A percentile compares a stretch with the other conserved stretches of the same genome.
These are phyloP conservation scores for Trichosanthes cucumerina DNA, from an alignment of 306 rosid genomes.

Conservation along the genomic window DNA sequence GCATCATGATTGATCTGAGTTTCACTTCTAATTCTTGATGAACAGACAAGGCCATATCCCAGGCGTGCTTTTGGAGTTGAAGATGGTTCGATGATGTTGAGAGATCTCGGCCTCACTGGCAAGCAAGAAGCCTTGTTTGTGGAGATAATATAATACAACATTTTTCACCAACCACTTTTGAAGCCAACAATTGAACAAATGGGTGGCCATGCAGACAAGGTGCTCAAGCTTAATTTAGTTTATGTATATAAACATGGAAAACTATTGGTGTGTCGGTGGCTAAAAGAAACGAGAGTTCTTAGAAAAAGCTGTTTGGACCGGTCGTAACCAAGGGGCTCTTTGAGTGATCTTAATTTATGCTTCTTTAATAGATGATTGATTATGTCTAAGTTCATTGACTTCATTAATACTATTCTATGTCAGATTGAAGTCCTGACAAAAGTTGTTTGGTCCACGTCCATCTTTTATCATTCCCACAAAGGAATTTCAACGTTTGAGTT, in stretches of 20 bases:
- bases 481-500: neutral
- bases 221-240: neutral
- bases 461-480: neutral
- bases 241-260: neutral
- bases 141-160: slow-evolving; percentile 52
- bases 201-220: slow-evolving; percentile 5
- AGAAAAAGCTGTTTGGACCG: neutral
- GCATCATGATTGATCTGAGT: neutral
- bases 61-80: slow-evolving; percentile 33
- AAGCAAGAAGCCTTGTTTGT: slow-evolving; percentile 78
- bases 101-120: slow-evolving; percentile 63
- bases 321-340: neutral
- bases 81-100: slow-evolving; percentile 40
- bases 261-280: neutral
- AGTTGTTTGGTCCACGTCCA: neutral
- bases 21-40: neutral
- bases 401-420: neutral
- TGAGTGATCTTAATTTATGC: neutral
- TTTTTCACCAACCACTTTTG: neutral
- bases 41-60: slow-evolving; percentile 75
- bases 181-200: neutral
- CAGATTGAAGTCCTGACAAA: neutral
- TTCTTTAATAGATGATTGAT: neutral
- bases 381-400: neutral
- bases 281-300: neutral